Conservation (phyloP, 176 grass and related monocot genomes). For the Raddia guianensis region DNA sequence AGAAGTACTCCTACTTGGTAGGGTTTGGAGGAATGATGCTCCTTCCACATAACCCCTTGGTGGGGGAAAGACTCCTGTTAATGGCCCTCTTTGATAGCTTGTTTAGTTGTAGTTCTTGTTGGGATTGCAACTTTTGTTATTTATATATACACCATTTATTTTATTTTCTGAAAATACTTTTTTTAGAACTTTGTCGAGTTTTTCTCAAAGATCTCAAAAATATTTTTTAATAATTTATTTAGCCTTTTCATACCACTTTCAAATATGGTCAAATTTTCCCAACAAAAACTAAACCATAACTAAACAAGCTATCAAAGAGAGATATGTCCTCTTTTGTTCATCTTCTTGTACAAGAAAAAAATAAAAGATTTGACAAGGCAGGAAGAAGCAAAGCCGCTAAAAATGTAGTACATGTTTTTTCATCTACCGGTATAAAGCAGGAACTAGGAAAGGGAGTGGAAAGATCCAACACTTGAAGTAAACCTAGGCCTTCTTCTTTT, state of each 20-base stretch:
- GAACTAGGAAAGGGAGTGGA: background rate
- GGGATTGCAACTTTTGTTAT: too few relatives aligned
- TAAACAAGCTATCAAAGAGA: too few relatives aligned
- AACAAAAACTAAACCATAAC: too few relatives aligned
- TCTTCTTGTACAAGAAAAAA: background rate
- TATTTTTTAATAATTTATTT: too few relatives aligned
- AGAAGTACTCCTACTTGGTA: background rate
- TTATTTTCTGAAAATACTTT: too few relatives aligned
- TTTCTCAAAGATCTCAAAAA: too few relatives aligned
- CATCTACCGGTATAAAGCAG: background rate
- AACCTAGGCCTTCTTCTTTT: too few relatives aligned
- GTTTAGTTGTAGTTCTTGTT: too few relatives aligned
- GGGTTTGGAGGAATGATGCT: background rate
- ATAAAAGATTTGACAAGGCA: background rate
- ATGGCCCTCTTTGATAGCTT: background rate
- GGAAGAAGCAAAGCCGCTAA: background rate
- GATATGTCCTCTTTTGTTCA: background rate
- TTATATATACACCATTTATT: too few relatives aligned
- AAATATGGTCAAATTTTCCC: too few relatives aligned
- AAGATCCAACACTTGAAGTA: background rate
- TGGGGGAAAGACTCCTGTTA: constrained; percentile 9
- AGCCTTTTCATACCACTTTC: too few relatives aligned
- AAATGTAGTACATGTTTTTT: background rate
- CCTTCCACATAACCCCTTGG: background rate
- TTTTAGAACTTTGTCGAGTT: too few relatives aligned